These are phyloP conservation scores for Chytriomyces sp. DNA, from an alignment of 192 early-diverging fungal species.

Conservation along the genomic window DNA sequence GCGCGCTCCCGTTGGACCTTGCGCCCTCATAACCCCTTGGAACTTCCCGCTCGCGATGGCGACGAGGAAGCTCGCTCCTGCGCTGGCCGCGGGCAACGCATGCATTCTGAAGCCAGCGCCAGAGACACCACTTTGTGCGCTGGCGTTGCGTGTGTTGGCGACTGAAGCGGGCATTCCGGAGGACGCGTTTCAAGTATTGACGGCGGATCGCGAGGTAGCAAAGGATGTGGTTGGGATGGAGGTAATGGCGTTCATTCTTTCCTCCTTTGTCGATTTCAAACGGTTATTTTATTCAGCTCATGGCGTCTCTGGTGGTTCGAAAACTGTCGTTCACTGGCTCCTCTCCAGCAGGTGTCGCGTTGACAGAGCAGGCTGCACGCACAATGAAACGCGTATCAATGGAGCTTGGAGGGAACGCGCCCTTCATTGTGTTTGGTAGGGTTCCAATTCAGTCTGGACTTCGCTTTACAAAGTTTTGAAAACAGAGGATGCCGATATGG, in stretches of 20 bases:
- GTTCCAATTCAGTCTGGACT: not conserved
- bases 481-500: slow-evolving; percentile 44
- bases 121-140: slow-evolving; percentile 41
- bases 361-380: slow-evolving; percentile 62
- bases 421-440: slow-evolving; percentile 54
- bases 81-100: slow-evolving; percentile 76
- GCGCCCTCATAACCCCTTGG: slow-evolving; percentile 43
- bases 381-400: slow-evolving; percentile 54
- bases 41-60: slow-evolving; percentile 89
- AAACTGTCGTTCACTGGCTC: slow-evolving; percentile 84
- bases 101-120: slow-evolving; percentile 69
- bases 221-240: slow-evolving; percentile 60
- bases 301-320: slow-evolving; percentile 37
- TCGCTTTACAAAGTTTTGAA: not conserved
- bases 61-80: slow-evolving; percentile 73
- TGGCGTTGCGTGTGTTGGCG: slow-evolving; percentile 39
- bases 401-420: slow-evolving; percentile 55
- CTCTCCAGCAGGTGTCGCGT: slow-evolving; percentile 66
- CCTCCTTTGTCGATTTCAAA: not conserved
- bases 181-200: slow-evolving; percentile 72
- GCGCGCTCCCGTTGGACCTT: slow-evolving; percentile 75
- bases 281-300: slow-evolving; percentile 7
- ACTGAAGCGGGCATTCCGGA: slow-evolving; percentile 57
- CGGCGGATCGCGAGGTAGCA: slow-evolving; percentile 46
- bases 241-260: slow-evolving; percentile 34